phyloP scores from a whole-genome alignment of 495 filamentous ascomycete genomes.

The Penicillium taxi region DNA sequence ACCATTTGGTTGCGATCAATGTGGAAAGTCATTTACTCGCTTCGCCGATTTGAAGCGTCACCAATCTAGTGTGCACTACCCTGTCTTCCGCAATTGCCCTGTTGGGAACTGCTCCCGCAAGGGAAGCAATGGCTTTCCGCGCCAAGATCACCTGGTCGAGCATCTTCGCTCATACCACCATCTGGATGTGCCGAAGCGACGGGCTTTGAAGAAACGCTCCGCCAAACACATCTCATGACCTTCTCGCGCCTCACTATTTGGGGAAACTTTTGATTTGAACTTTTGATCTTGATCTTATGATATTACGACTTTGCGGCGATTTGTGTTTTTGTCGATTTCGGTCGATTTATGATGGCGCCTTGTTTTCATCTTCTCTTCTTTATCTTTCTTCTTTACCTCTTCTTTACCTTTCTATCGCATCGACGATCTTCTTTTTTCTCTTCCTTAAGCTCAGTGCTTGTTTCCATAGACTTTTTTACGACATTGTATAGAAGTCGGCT shows the following conservation, averaged over 20 bases:
- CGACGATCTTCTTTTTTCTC: too few species aligned
- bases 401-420: background rate
- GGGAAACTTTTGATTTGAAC: too few species aligned
- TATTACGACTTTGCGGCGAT: too few species aligned
- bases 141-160: constrained; percentile 82
- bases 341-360: too few species aligned
- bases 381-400: background rate
- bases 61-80: constrained; percentile 43
- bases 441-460: background rate
- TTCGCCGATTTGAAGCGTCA: constrained; percentile 50
- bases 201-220: constrained; percentile 26
- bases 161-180: constrained; percentile 75
- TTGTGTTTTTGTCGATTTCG: too few species aligned
- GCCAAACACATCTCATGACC: constrained; percentile 17
- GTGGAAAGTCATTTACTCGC: constrained; percentile 43
- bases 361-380: background rate
- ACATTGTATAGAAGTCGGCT: too few species aligned
- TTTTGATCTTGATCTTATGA: background rate
- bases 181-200: constrained; percentile 41
- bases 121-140: constrained; percentile 68
- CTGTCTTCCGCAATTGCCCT: constrained; percentile 66
- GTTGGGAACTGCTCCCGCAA: constrained; percentile 73
- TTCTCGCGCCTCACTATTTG: background rate
- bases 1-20: constrained; percentile 37
- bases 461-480: background rate